Evolutionary conservation across 345 rosid genomes (phyloP), one percentile per base, ranked within the genome.

Genomic region (Kernera saxatilis): DNA sequence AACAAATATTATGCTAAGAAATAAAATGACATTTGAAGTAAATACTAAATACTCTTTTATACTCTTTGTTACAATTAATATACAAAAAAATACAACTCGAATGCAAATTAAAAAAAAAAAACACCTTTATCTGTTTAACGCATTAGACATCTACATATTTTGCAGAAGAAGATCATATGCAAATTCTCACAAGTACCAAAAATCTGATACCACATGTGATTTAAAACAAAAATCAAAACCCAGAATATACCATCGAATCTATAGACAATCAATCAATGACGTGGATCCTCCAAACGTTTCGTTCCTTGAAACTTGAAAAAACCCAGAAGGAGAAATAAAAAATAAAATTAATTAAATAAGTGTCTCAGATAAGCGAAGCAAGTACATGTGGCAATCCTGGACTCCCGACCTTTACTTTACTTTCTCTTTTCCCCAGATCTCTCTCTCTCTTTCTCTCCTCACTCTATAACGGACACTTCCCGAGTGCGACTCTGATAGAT

Each of bases 331-430:
- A 37, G 1, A 7, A 13, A 21, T 1, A 13, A 21, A 2, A 19
- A 26, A 26, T 5, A 19, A 13, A 13, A 6, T 17, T 26, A 26
- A 26, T 26, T 7, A 15, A 5, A 49, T 11, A 49, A 36, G 19
- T 9, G 4, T 26, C 17, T 6, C 3, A 60, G 75, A 74, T 67
- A 56, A 74, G 75, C 27, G 61, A 11, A 27, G 36, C 50, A 57
- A 71, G 69, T 78, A 78, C 77, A 81, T 15, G 73, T 78, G 84
- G 60, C 73, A 69, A 8, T 57, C 56, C 9, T 37, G 1, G 71
- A 27, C 27, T 46, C 23, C 13, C 59, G 27, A 30, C 27, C 64
- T 54, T 18, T 9, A 18, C 51, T 39, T 27, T 39, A n/a, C n/a
- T 52, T 30, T 48, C 65, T 41, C 22, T 69, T n/a, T 2, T 18